Base-by-base conservation (phyloP, 371 early-diverging fungal species). In the Rhizopus microsporus region DNA sequence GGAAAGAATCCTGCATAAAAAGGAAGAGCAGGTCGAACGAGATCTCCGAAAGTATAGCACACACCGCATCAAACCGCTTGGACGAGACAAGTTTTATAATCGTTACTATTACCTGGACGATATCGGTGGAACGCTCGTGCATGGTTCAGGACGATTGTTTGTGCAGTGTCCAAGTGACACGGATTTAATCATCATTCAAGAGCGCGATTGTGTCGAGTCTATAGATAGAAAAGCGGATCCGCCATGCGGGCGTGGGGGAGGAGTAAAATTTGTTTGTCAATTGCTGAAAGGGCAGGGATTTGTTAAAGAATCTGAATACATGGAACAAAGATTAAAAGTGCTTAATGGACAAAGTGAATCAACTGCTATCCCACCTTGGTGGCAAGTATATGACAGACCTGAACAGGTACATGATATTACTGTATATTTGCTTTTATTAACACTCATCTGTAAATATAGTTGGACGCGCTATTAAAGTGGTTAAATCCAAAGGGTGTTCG, bases 31-130 rank as follows among this genome's bases (percentile, higher is more conserved):
- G 45, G 67, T 90, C 2, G 89, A 89, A 62, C 77, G 85, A 16
- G 86, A 87, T 51, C 63, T 85, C 58, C 85, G 83, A 30, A 78
- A 84, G 49, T 83, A 69, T 52, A 77, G 67, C n/a, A 82, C 82
- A 3, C 80, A 84, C 10, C 87, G 94, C 2, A 69, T 92, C 46
- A 75, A 69, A 43, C 88, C 92, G 0, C 62, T 96, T n/a, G 96
- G 95, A 15, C 69, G 72, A 23, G 96, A 96, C 72, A 86, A 94
- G 10, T 94, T 82, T 70, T 84, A 73, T 47, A 93, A 89, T 65
- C 81, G 87, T 13, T 94, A 96, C 68, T 94, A 89, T 79, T 94
- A 88, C 71, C 77, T 93, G 60, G 96, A 96, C 57, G 82, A 82
- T 53, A 71, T 85, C 51, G 87, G 86, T 37, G 86, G 87, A 23